A percentile compares a stretch with the other conserved stretches of the same genome.
Evolutionary conservation across 2,329 filamentous ascomycete genomes (phyloP).

Genomic region (Trichophyton mentagrophytes): DNA sequence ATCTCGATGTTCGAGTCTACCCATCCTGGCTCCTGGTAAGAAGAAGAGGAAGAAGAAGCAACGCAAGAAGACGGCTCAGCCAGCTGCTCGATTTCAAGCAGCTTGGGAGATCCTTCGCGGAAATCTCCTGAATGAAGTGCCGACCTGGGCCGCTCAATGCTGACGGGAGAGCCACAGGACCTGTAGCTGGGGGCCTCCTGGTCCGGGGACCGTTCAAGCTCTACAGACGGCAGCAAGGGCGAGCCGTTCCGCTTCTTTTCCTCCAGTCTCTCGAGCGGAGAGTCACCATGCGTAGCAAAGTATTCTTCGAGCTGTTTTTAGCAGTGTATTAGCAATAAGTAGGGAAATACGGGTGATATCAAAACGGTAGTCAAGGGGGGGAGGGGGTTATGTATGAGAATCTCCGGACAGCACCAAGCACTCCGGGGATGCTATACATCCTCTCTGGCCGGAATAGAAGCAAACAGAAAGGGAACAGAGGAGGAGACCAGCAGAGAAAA

Average conservation of each 20-base stretch:
- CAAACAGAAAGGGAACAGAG: neutral
- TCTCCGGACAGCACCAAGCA: neutral
- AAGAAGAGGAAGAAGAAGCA: neutral
- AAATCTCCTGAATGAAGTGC: constrained; percentile 53
- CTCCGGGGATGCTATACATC: constrained; percentile 5
- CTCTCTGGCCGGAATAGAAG: neutral
- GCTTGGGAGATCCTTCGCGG: constrained; percentile 31
- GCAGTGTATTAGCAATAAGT: constrained; percentile 12
- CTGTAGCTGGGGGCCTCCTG: constrained; percentile 25
- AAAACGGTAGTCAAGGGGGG: neutral
- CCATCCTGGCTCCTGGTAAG: neutral
- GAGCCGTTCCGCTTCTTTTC: constrained; percentile 12
- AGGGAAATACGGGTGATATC: neutral
- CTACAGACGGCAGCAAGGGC: constrained; percentile 35
- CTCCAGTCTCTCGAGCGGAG: constrained; percentile 28
- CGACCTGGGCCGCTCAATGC: constrained; percentile 70
- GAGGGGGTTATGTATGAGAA: neutral
- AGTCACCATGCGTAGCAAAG: constrained; percentile 25
- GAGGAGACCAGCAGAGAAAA: neutral
- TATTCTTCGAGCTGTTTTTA: constrained; percentile 25
- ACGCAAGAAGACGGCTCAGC: neutral
- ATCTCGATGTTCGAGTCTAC: neutral
- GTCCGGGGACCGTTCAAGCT: constrained; percentile 28
- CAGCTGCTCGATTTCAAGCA: constrained; percentile 18
- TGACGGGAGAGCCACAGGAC: constrained; percentile 18